Evolutionary conservation across 2,329 filamentous ascomycete species (phyloP), one percentile per base, ranked within the genome.

Genomic region (Ceratocystis variospora): DNA sequence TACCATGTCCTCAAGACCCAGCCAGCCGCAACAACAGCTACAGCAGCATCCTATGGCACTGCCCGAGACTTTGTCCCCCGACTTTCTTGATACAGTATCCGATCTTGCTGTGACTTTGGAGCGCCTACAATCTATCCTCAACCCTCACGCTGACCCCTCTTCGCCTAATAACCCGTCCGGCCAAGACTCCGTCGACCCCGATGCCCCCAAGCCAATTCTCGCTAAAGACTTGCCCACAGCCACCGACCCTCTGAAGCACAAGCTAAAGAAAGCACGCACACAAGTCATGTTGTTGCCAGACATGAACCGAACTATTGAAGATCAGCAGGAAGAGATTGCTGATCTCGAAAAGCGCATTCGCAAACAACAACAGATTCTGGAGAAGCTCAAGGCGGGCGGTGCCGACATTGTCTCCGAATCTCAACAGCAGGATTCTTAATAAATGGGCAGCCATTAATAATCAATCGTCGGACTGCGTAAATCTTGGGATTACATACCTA

Each of bases 21-120:
- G 44, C n/a, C 45, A 55, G 55, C 31, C 55, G 28, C 55, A 37
- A 25, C 55, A 59, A 37, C 55, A 59, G 3, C 55, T n/a, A 41
- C 63, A 41, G 59, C 71, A 76, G 61, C 78, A 76, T 72, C 78
- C 76, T 25, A 79, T 81, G 72, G 77, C 79, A 69, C 77, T 83
- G 67, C 81, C 87, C 41, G 77, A 82, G 2, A 84, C 87, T 66
- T 87, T 94, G 69, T 83, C 89, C 62, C 88, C 92, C 33, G 87
- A 92, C 75, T 85, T 85, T 62, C 90, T 96, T 77, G 92, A 96
- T 78, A 84, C 90, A 71, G 83, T 96, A 65, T 90, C 91, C 31
- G 85, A 91, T 72, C 84, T 96, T 65, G 87, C 90, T 72, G 81
- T 85, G 68, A 84, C 96, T 70, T 84, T 96, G 68, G 80, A 85